Percentiles rank a stretch among this genome's conserved stretches.
Conservation (phyloP, 2,329 filamentous ascomycete genomes). For the Fusarium chuoi region DNA sequence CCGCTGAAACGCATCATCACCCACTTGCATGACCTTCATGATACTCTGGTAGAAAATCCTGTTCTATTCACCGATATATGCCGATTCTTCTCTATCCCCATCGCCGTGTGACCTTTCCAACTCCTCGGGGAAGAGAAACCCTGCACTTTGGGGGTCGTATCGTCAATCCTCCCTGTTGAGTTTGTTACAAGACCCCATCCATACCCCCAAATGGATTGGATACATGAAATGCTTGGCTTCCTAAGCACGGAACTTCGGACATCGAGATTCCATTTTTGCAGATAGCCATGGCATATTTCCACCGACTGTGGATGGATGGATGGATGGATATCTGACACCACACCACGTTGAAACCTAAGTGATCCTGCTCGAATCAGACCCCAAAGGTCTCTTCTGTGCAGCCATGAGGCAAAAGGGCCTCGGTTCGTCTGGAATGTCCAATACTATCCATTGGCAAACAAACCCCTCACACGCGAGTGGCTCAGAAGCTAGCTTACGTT, state of each 20-base stretch:
- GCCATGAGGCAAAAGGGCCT: not conserved
- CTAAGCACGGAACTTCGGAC: not conserved
- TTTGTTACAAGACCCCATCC: conserved; percentile 13
- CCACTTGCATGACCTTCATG: conserved; percentile 7
- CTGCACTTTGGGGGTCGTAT: conserved; percentile 4
- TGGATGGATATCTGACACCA: not conserved
- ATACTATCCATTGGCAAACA: conserved; percentile 19
- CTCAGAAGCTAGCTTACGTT: conserved; percentile 25
- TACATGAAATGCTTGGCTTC: not conserved
- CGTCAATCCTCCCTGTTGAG: not conserved
- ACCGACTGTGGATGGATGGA: not conserved
- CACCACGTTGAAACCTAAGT: not conserved
- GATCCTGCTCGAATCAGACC: not conserved
- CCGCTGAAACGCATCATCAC: conserved; percentile 1
- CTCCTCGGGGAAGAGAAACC: conserved; percentile 20
- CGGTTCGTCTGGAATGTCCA: conserved; percentile 9
- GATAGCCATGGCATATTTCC: not conserved
- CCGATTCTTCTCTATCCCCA: conserved; percentile 8
- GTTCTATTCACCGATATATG: conserved; percentile 22
- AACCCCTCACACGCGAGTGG: conserved; percentile 7
- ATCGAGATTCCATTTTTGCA: conserved; percentile 2
- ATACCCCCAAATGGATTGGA: conserved; percentile 1
- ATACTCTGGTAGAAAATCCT: conserved; percentile 4
- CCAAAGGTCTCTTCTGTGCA: conserved; percentile 11
- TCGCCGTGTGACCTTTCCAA: not conserved